Base-by-base conservation (phyloP, 2,329 filamentous ascomycete genomes). In the Penicillium sp. region DNA sequence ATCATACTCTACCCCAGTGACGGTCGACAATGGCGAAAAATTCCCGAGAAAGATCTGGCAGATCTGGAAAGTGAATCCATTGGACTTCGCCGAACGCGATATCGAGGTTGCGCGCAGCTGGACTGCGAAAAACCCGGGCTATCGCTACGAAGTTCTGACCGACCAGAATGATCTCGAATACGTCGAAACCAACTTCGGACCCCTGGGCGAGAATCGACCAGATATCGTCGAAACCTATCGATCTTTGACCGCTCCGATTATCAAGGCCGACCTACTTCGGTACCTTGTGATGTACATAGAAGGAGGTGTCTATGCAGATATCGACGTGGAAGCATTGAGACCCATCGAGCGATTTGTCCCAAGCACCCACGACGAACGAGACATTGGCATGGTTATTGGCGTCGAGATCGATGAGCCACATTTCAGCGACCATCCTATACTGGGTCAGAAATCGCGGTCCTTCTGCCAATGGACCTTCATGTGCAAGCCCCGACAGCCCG, bases 381-480 rank as follows among this genome's bases (percentile, higher is more conserved):
- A 89, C n/a, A 82, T 90, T 52, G 86, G 90, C 65, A 84, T 90
- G 80, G 84, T 91, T 20, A 83, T 90, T 28, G 87, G 88, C 14
- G 80, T 91, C 0, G 88, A 91, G 71, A 88, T 90, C 58, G 88
- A 90, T 68, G 83, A 90, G 73, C 88, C 88, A 0, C 81, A 85
- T 8, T 90, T 86, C 37, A 38, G 37, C 17, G 75, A 86, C 52
- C 88, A 90, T 69, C 81, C 85, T 1, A 86, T 90, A 35, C 79
- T 90, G 0, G 88, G 88, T 14, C 82, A 81, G 51, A 90, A 90
- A 74, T 90, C 85, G 39, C 79, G 82, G 64, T 90, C 88, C 0
- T 90, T 91, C 71, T 90, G 88, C 71, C 88, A 90, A 69, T 91
- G 88, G 88, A 90, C 88, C 0, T 89, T 90, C 68, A 88, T 89